Evolutionary conservation across 2,329 filamentous ascomycete species (phyloP).

Genomic region (Aspergillus quadrilineatus): DNA sequence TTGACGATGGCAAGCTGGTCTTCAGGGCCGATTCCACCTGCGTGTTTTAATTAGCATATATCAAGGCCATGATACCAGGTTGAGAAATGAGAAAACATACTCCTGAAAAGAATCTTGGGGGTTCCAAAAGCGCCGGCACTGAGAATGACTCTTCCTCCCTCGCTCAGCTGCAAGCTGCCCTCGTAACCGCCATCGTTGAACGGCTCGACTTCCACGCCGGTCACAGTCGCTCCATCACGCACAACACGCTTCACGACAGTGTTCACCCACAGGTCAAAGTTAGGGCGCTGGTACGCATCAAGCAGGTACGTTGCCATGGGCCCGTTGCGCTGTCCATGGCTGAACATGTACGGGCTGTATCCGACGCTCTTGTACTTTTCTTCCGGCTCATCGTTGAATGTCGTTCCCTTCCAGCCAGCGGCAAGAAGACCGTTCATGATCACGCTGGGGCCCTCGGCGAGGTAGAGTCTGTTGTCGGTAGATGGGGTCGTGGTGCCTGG

Average conservation of each 20-base stretch:
- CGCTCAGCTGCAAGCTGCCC: slow-evolving; percentile 61
- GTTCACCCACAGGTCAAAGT: slow-evolving; percentile 67
- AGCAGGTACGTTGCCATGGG: slow-evolving; percentile 71
- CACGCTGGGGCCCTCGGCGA: slow-evolving; percentile 65
- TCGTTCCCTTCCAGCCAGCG: slow-evolving; percentile 63
- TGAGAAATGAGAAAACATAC: slow-evolving; percentile 1
- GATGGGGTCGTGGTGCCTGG: slow-evolving; percentile 68
- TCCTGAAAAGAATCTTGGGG: slow-evolving; percentile 64
- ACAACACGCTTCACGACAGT: slow-evolving; percentile 68
- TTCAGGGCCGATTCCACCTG: slow-evolving; percentile 61
- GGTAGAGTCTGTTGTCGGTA: slow-evolving; percentile 64
- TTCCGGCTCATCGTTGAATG: slow-evolving; percentile 59
- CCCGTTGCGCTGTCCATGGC: slow-evolving; percentile 64
- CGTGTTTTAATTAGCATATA: background rate
- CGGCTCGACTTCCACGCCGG: slow-evolving; percentile 46
- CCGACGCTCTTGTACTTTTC: slow-evolving; percentile 66
- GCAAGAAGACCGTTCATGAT: slow-evolving; percentile 59
- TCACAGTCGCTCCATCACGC: slow-evolving; percentile 60
- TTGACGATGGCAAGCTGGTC: slow-evolving; percentile 49
- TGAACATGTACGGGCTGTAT: slow-evolving; percentile 67
- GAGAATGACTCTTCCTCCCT: slow-evolving; percentile 65
- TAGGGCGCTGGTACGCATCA: slow-evolving; percentile 56
- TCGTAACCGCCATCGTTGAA: slow-evolving; percentile 21
- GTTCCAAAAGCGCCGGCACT: slow-evolving; percentile 70
- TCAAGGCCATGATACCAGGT: background rate